Evolutionary conservation across 1,284 basidiomycete genomes (phyloP), one percentile per base, ranked within the genome.

Genomic region (Puccinia sorghi): DNA sequence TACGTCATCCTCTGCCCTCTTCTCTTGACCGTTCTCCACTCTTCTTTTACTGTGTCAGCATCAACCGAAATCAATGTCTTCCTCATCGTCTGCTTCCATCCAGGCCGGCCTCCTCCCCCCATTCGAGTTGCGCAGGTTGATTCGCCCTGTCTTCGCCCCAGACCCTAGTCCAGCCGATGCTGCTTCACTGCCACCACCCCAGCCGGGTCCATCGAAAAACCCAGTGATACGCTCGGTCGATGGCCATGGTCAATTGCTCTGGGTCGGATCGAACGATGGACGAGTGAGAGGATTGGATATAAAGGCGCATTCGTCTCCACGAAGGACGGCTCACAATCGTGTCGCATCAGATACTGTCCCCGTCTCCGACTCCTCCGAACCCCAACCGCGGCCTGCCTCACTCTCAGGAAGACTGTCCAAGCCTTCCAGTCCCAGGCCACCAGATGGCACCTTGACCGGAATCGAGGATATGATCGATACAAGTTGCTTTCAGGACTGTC

Each of bases 201-300:
- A 54, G 37, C 32, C 56, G 27, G 43, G 57, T 50, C 54, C 76
- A 2, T 78, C 76, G 41, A 77, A 77, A 50, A 69, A 54, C 48
- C 74, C 66, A 12, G 74, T 77, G n/a, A 56, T 78, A 25, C 66
- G 67, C 27, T 57, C 76, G 13, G 76, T 78, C 32, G 76, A 78
- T 71, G 76, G 76, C 27, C 56, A 70, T 54, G 48, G 69, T 39
- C 69, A 67, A 20, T 64, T 70, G 37, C 52, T 78, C 52, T 70
- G 66, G 66, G 56, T 78, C 25, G 76, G 76, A 20, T 70, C 76
- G 22, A 78, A 61, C 59, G 76, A 78, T 20, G 76, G 76, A 0
- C 76, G 67, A 37, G 76, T 78, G 7, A 70, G 71, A 63, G 76
- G 66, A 43, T 72, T 78, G 22, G 76, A 78, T 39, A 50, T 78